A percentile compares a stretch with the other conserved stretches of the same genome.
phyloP scores from a whole-genome alignment of 495 filamentous ascomycete species.

The Penicillium canescens region DNA sequence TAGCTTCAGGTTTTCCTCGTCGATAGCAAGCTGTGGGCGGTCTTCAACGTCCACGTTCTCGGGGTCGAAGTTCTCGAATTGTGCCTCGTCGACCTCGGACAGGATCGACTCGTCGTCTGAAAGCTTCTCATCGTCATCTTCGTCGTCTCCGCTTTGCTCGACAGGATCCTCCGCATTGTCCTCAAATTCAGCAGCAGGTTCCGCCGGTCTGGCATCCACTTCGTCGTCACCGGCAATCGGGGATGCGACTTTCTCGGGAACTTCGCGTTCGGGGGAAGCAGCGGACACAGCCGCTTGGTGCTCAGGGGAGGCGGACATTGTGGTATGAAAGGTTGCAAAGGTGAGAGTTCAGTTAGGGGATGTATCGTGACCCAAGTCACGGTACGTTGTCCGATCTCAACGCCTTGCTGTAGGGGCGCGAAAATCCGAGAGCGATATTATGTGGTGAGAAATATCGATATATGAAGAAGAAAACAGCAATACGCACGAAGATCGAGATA shows the following conservation, averaged over 20 bases:
- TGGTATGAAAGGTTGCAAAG: background rate
- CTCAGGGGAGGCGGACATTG: slow-evolving; percentile 46
- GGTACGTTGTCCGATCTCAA: slow-evolving; percentile 17
- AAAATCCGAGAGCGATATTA: background rate
- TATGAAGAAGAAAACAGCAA: background rate
- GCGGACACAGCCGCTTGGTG: slow-evolving; percentile 24
- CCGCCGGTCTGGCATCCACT: slow-evolving; percentile 14
- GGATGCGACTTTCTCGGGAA: slow-evolving; percentile 23
- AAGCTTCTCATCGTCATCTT: slow-evolving; percentile 39
- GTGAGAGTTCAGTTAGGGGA: background rate
- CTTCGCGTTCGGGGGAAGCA: slow-evolving; percentile 20
- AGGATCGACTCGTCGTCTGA: slow-evolving; percentile 83
- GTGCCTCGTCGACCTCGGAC: slow-evolving; percentile 92
- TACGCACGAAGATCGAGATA: background rate
- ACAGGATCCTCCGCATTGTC: slow-evolving; percentile 6
- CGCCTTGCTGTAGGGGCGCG: slow-evolving; percentile 8
- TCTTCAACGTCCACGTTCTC: slow-evolving; percentile 74
- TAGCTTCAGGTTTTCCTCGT: slow-evolving; percentile 80
- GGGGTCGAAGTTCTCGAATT: slow-evolving; percentile 90
- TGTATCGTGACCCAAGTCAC: slow-evolving; percentile 12
- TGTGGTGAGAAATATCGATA: background rate
- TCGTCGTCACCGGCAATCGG: slow-evolving; percentile 30
- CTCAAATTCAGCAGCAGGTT: slow-evolving; percentile 14
- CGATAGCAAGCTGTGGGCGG: slow-evolving; percentile 74
- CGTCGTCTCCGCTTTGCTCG: slow-evolving; percentile 15